Evolutionary conservation across 768 basidiomycete genomes (phyloP).

Genomic region (Asterophora parasitica): DNA sequence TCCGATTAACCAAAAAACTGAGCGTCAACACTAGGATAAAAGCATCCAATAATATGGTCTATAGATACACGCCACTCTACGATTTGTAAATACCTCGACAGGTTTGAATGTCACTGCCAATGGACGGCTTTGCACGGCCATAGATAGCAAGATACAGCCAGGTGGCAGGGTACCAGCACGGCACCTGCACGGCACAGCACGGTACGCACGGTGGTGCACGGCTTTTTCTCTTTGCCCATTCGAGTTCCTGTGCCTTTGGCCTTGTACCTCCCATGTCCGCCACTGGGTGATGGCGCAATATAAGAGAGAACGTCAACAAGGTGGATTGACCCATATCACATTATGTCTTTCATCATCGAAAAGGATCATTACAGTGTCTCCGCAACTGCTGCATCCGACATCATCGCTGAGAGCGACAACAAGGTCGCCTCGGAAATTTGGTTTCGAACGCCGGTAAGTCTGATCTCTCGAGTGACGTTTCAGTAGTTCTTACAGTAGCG

Average conservation of each 20-base stretch:
- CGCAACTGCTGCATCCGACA: conserved; percentile 2
- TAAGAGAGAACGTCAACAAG: not conserved
- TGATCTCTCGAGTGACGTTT: not conserved
- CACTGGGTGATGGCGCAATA: not conserved
- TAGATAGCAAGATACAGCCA: too few species aligned
- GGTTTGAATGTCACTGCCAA: too few species aligned
- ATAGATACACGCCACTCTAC: too few species aligned
- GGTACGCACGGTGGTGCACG: not conserved
- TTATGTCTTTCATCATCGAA: conserved; percentile 15
- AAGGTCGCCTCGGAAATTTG: conserved; percentile 18
- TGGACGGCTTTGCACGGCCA: too few species aligned
- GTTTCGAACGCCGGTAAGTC: conserved; percentile 22
- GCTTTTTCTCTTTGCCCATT: not conserved
- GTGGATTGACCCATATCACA: not conserved
- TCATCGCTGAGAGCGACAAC: conserved; percentile 10
- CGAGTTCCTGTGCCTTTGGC: too few species aligned
- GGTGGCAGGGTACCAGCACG: too few species aligned
- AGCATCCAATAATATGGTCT: too few species aligned
- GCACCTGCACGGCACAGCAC: too few species aligned
- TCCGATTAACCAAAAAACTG: too few species aligned
- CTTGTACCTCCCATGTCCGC: not conserved
- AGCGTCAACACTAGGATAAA: too few species aligned
- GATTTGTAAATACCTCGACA: too few species aligned
- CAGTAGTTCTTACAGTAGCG: not conserved
- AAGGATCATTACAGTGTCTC: conserved; percentile 13